Conservation (phyloP, 2,329 filamentous ascomycete genomes). For the Ilyonectria destructans region DNA sequence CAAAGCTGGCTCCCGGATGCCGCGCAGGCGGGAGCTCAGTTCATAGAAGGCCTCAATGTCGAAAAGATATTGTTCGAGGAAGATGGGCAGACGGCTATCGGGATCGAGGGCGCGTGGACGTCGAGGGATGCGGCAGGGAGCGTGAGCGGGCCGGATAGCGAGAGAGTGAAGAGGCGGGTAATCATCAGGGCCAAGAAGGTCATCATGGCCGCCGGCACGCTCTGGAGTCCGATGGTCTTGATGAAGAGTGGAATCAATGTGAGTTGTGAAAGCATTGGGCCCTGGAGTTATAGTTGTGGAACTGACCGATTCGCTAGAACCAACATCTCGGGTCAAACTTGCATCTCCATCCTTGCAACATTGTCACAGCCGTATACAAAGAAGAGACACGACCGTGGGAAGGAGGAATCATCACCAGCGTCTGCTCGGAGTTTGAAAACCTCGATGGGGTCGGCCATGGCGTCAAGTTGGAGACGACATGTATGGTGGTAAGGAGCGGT, state of each 20-base stretch:
- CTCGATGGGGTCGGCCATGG: constrained; percentile 87
- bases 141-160: constrained; percentile 65
- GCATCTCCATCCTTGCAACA: constrained; percentile 82
- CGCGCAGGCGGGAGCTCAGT: constrained; percentile 81
- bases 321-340: constrained; percentile 87
- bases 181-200: constrained; percentile 86
- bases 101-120: constrained; percentile 83
- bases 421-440: constrained; percentile 85
- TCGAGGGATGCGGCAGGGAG: constrained; percentile 77
- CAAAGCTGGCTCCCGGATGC: constrained; percentile 87
- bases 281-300: constrained; percentile 5
- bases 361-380: constrained; percentile 75
- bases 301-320: constrained; percentile 69
- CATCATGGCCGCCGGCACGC: constrained; percentile 82
- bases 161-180: constrained; percentile 72
- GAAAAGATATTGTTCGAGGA: constrained; percentile 80
- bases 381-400: constrained; percentile 82
- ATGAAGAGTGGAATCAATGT: constrained; percentile 83
- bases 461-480: constrained; percentile 82
- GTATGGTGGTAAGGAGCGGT: constrained; percentile 73
- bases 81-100: constrained; percentile 72
- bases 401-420: constrained; percentile 83
- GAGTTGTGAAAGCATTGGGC: constrained; percentile 42
- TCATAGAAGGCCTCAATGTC: constrained; percentile 87
- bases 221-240: constrained; percentile 85